Evolutionary conservation across 2,329 filamentous ascomycete species (phyloP).

Genomic region (Ceratocystis alfenasii): DNA sequence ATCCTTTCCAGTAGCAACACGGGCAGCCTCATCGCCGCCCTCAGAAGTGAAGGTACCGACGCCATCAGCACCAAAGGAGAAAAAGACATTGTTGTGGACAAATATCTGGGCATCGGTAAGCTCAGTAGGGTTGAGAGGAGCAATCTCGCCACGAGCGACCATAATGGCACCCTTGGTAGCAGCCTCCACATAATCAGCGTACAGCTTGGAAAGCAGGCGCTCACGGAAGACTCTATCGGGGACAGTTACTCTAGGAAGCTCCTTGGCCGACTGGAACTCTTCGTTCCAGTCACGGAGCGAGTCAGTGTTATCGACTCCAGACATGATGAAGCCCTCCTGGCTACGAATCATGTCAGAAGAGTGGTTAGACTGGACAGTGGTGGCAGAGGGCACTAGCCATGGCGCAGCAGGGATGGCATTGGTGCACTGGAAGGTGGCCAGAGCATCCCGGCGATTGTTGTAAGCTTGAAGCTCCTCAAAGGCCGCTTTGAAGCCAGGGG

Average conservation of each 20-base stretch:
- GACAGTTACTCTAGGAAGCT: conserved; percentile 84
- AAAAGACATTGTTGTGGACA: conserved; percentile 99
- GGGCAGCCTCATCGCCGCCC: conserved; percentile 89
- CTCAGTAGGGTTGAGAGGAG: conserved; percentile 90
- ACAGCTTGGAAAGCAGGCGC: conserved; percentile 84
- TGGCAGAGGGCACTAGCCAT: conserved; percentile 69
- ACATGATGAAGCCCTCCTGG: conserved; percentile 83
- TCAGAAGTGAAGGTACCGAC: conserved; percentile 95
- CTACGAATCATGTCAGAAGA: conserved; percentile 74
- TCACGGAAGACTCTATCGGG: conserved; percentile 95
- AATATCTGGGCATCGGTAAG: conserved; percentile 90
- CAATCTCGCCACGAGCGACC: conserved; percentile 83
- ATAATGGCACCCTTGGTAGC: conserved; percentile 83
- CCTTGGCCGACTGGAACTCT: conserved; percentile 92
- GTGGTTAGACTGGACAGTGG: conserved; percentile 55
- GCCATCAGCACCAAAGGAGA: conserved; percentile 94
- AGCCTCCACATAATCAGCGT: conserved; percentile 94
- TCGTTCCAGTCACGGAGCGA: conserved; percentile 97
- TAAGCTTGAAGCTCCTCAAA: conserved; percentile 73
- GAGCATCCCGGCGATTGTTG: conserved; percentile 73
- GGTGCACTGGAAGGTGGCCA: conserved; percentile 89
- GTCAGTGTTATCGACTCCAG: conserved; percentile 85
- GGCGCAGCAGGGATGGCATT: conserved; percentile 87
- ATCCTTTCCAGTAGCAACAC: conserved; percentile 93
- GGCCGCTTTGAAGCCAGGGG: conserved; percentile 65